A percentile compares a stretch with the other conserved stretches of the same genome.
phyloP scores from a whole-genome alignment of 1,139 yeast genomes.

The Kluyveromyces sp. region DNA sequence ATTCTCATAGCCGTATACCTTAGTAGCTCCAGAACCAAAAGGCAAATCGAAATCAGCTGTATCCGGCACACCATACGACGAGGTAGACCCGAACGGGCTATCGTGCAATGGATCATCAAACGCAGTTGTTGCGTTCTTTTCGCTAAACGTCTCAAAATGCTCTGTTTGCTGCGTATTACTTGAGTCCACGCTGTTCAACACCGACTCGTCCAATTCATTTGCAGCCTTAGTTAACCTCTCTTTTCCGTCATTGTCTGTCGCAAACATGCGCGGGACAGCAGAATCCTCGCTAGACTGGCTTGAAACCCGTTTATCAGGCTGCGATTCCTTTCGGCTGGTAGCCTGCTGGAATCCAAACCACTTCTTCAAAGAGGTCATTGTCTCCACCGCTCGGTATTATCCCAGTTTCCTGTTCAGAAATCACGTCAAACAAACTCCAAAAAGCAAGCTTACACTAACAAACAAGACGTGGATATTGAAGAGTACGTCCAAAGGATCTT shows the following conservation, averaged over 20 bases:
- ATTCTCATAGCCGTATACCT: slow-evolving; percentile 90
- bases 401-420: too few relatives aligned
- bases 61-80: not conserved
- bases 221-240: not conserved
- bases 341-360: slow-evolving; percentile 5
- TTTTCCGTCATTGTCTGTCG: not conserved
- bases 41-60: slow-evolving; percentile 21
- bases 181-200: not conserved
- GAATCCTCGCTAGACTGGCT: slow-evolving; percentile 1
- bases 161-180: not conserved
- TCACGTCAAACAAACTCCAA: not conserved
- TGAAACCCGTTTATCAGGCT: not conserved
- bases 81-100: not conserved
- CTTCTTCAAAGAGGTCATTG: slow-evolving; percentile 6
- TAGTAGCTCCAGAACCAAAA: slow-evolving; percentile 60
- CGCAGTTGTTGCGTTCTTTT: not conserved
- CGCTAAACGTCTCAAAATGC: not conserved
- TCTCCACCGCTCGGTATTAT: too few relatives aligned
- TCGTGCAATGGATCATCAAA: not conserved
- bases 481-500: not conserved
- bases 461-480: not conserved
- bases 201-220: not conserved
- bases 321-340: slow-evolving; percentile 1
- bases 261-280: not conserved
- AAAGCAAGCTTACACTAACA: not conserved